Evolutionary conservation across 108 stramenopile genomes (phyloP), one percentile per base, ranked within the genome.

Genomic region (Nitzschia sp.): DNA sequence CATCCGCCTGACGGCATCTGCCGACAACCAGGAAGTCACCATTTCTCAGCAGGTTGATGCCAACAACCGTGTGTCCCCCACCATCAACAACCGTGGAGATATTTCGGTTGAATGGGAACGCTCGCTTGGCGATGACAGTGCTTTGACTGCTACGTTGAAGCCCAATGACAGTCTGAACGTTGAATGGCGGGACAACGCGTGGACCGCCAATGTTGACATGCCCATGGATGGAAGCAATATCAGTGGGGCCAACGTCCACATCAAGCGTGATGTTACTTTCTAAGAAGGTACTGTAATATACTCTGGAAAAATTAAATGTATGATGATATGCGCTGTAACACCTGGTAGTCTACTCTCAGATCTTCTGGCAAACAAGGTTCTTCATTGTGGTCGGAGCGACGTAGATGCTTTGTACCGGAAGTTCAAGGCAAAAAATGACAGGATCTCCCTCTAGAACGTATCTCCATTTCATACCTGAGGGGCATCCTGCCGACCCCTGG

Each of bases 131-230:
- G 89, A 87, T 54, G 87, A 89, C 66, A 83, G 69, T 44, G 80
- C 80, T 25, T 32, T 87, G 56, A 85, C 88, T 2, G 75, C 92
- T 54, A 90, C 80, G 32, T 63, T 93, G 53, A 90, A 81, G 64
- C 92, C 92, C 64, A 82, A 93, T 68, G 86, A 90, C 53, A 79
- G 73, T 31, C 62, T 93, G 30, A 82, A 93, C 63, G 81, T 93
- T 34, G 89, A 90, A 77, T 93, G 92, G 92, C 79, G 76, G 66
- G 92, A 93, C 70, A 65, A 63, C 52, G 89, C 73, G 17, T 93
- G 92, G 92, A 90, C 87, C 3, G 92, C 92, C 8, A 88, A 86
- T 66, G 84, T 93, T n/a, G 83, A 83, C 72, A 83, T 90, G 77
- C 87, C 87, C 9, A 82, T 93, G 72, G 82, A 83, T 64, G 87